A percentile compares a stretch with the other conserved stretches of the same genome.
These are phyloP conservation scores for Pilobolus umbonatus DNA, from an alignment of 192 early-diverging fungal species.

Conservation along the genomic window DNA sequence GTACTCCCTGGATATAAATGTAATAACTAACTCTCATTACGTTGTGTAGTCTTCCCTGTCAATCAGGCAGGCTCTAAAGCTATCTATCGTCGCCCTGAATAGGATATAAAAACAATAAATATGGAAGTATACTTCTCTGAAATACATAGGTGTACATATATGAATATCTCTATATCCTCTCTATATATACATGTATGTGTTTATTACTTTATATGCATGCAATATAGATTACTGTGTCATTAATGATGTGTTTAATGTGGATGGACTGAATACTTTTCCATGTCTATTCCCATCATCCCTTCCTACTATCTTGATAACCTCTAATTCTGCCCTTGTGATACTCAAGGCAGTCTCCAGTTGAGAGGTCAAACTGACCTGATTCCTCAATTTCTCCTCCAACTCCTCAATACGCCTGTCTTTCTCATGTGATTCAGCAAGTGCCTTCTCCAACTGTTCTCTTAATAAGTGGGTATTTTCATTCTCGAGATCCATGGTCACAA, in stretches of 20 bases:
- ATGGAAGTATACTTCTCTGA: no score
- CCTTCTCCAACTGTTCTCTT: neutral
- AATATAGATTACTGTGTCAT: no score
- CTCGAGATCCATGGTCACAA: neutral
- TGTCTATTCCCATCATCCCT: no score
- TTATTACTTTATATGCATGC: no score
- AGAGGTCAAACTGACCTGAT: neutral
- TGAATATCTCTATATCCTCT: no score
- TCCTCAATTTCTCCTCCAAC: slow-evolving; percentile 4
- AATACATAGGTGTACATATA: no score
- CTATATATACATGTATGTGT: no score
- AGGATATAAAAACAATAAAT: no score
- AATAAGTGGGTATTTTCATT: neutral
- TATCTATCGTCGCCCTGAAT: slow-evolving; percentile 5
- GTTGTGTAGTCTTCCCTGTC: slow-evolving; percentile 42
- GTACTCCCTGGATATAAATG: neutral
- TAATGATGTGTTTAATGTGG: no score
- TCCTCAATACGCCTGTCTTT: slow-evolving; percentile 17
- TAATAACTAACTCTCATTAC: neutral
- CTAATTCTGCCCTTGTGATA: slow-evolving; percentile 38
- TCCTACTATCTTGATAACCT: no score
- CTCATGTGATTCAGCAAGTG: slow-evolving; percentile 9
- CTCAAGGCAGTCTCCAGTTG: slow-evolving; percentile 38
- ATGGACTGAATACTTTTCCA: no score
- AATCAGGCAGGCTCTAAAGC: slow-evolving; percentile 40